These are phyloP conservation scores for Apostasia shenzhenica DNA, from an alignment of 106 monocot genomes.

Conservation along the genomic window DNA sequence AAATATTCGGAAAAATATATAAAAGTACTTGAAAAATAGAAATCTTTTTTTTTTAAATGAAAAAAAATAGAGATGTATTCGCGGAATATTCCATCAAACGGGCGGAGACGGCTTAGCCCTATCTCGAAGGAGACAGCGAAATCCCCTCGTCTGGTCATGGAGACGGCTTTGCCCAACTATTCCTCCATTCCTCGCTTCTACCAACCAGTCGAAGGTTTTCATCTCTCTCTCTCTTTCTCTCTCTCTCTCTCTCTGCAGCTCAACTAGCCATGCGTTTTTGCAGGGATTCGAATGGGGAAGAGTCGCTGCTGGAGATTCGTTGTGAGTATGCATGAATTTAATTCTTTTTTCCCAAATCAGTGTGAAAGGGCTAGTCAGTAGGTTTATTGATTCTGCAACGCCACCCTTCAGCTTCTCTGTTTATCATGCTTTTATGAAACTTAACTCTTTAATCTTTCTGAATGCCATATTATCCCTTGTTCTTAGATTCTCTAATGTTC, in stretches of 20 bases:
- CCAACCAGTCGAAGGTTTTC: neutral
- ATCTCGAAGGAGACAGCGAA: no score
- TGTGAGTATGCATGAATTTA: constrained; percentile 1
- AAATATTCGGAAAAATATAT: no score
- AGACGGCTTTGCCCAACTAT: neutral
- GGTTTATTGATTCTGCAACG: no score
- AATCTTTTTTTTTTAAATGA: no score
- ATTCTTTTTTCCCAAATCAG: neutral
- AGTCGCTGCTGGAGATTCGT: neutral
- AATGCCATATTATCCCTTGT: neutral
- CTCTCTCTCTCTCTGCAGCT: neutral
- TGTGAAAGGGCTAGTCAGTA: no score
- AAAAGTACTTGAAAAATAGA: no score
- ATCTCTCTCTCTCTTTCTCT: neutral
- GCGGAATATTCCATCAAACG: no score
- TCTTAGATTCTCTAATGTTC: neutral
- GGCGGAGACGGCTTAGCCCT: no score
- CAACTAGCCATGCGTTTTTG: neutral
- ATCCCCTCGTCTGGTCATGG: neutral
- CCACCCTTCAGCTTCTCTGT: neutral
- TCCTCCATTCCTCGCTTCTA: neutral
- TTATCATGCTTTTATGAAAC: neutral
- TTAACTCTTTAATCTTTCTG: neutral
- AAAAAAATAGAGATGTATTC: no score
- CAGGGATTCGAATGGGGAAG: neutral